Evolutionary conservation across 805 yeast genomes (phyloP).

Genomic region (Ogataea methanolica): DNA sequence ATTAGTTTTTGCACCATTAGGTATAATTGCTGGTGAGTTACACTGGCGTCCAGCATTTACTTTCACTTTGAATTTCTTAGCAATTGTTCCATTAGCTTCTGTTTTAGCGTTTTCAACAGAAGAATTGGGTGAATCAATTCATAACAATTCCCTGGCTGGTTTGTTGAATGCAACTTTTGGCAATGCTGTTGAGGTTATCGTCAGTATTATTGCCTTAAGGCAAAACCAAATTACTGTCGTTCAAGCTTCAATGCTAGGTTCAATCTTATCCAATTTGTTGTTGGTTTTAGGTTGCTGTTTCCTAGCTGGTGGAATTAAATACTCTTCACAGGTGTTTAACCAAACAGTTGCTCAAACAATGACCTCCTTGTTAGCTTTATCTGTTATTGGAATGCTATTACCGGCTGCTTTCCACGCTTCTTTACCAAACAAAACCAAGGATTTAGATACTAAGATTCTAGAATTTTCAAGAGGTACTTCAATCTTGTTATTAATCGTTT

Average conservation of each 20-base stretch:
- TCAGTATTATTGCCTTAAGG: conserved; percentile 80
- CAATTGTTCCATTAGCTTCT: conserved; percentile 90
- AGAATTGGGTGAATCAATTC: conserved; percentile 74
- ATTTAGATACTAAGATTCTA: conserved; percentile 43
- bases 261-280: conserved; percentile 81
- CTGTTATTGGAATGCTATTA: conserved; percentile 80
- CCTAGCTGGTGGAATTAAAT: conserved; percentile 83
- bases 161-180: conserved; percentile 95
- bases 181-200: conserved; percentile 95
- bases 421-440: conserved; percentile 38
- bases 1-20: conserved; percentile 83
- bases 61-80: conserved; percentile 76
- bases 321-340: conserved; percentile 83
- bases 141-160: conserved; percentile 90
- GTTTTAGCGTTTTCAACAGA: conserved; percentile 91
- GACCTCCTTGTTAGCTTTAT: conserved; percentile 89
- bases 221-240: conserved; percentile 90
- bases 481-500: conserved; percentile 68
- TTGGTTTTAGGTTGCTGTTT: conserved; percentile 95
- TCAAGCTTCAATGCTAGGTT: conserved; percentile 96
- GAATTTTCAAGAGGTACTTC: conserved; percentile 83
- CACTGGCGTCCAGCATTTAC: conserved; percentile 49
- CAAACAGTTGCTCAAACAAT: conserved; percentile 98
- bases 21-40: conserved; percentile 64
- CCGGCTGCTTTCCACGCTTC: conserved; percentile 96